Evolutionary conservation across 2,329 filamentous ascomycete species (phyloP).

Genomic region (Fusarium concolor): DNA sequence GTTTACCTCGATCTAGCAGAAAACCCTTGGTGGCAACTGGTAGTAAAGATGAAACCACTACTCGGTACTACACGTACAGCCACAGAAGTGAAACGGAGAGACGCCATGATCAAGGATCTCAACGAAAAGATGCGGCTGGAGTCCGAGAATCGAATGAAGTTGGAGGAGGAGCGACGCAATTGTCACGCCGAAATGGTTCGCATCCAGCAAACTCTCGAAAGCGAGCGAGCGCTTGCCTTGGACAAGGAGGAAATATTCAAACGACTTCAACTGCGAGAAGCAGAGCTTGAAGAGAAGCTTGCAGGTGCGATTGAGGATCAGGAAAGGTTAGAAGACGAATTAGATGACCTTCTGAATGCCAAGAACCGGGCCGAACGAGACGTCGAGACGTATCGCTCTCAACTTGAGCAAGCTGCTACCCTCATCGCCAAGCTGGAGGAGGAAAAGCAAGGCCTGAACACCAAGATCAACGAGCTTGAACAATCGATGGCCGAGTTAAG

Average conservation of each 20-base stretch:
- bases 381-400: constrained; percentile 79
- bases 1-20: constrained; percentile 90
- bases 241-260: constrained; percentile 99
- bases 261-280: constrained; percentile 90
- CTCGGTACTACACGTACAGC: constrained; percentile 92
- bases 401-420: constrained; percentile 90
- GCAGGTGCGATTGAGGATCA: constrained; percentile 93
- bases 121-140: constrained; percentile 87
- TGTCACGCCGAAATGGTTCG: constrained; percentile 88
- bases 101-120: constrained; percentile 90
- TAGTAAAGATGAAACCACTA: constrained; percentile 94
- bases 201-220: constrained; percentile 94
- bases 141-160: constrained; percentile 75
- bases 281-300: constrained; percentile 92
- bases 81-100: constrained; percentile 92
- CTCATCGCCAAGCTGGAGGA: constrained; percentile 88
- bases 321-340: constrained; percentile 90
- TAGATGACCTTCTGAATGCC: constrained; percentile 87
- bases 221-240: constrained; percentile 91
- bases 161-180: constrained; percentile 92
- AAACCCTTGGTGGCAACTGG: constrained; percentile 97
- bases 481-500: constrained; percentile 76
- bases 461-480: constrained; percentile 77
- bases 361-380: constrained; percentile 92
- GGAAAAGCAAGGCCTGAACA: constrained; percentile 82